Evolutionary conservation across 306 rosid species (phyloP), one percentile per base, ranked within the genome.

Genomic region (Cucurbita ficifolia): DNA sequence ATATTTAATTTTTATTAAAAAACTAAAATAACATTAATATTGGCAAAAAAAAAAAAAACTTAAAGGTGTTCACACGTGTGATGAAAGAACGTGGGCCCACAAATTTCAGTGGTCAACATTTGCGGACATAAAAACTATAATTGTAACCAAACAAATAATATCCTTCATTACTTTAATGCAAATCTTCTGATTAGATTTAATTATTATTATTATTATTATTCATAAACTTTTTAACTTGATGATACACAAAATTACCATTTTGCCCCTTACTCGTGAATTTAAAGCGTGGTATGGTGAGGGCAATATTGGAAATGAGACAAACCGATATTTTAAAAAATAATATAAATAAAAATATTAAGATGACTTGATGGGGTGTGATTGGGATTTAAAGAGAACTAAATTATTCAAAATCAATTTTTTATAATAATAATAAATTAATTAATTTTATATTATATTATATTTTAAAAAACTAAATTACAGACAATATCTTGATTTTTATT

Each of bases 1-100:
- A 2, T 10, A 45, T 10, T 1, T 43, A 43, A 43, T 0, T 45
- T 10, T 24, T 24, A 24, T 24, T 24, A 24, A 24, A 29, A 29
- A 29, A 29, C 33, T 29, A 29, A 29, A 29, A 29, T 29, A 29
- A 29, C 33, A 29, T 29, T 29, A 29, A 29, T n/a, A n/a, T n/a
- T n/a, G n/a, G n/a, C n/a, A 29, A 10, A 13, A 17, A 0, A 36
- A 14, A 62, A 1, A 2, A 3, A 62, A 22, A 38, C 0, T 38
- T 5, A 62, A 62, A 62, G 8, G 7, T 62, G 70, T 62, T 62
- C 70, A 18, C 70, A 63, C 70, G 70, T 63, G 70, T 51, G 50
- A 51, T 40, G 50, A 18, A 63, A 63, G 33, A 7, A 40, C 50
- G 10, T 40, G 70, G 13, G 70, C 51, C 35, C 70, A 62, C 51